A percentile compares a stretch with the other conserved stretches of the same genome.
phyloP scores from a whole-genome alignment of 345 rosid species.

The Cochlearia excelsa region DNA sequence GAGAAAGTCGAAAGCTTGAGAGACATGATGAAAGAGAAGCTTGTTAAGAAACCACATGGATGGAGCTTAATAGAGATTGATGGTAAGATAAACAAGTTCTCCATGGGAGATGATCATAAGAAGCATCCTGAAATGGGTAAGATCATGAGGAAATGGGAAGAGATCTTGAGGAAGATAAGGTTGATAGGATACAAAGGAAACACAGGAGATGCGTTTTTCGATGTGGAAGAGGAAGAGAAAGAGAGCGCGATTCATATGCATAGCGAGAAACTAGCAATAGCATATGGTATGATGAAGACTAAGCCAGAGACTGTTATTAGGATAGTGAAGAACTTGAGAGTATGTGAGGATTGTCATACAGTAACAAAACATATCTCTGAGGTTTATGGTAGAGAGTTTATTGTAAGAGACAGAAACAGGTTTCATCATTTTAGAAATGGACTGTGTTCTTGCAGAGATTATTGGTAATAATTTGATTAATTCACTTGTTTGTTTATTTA shows the following conservation, averaged over 20 bases:
- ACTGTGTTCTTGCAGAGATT: constrained; percentile 68
- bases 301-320: constrained; percentile 38
- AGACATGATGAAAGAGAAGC: constrained; percentile 59
- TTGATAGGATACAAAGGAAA: constrained; percentile 54
- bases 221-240: constrained; percentile 76
- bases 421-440: constrained; percentile 77
- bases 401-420: constrained; percentile 68
- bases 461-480: constrained; percentile 43
- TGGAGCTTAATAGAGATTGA: constrained; percentile 58
- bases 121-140: constrained; percentile 54
- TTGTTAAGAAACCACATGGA: constrained; percentile 55
- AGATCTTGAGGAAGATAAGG: constrained; percentile 52
- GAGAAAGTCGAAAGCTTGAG: constrained; percentile 49
- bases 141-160: constrained; percentile 62
- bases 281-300: constrained; percentile 58
- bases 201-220: constrained; percentile 52
- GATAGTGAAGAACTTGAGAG: constrained; percentile 73
- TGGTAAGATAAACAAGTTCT: constrained; percentile 55
- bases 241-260: constrained; percentile 55
- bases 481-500: constrained; percentile 8
- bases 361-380: constrained; percentile 63
- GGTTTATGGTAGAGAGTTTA: constrained; percentile 57
- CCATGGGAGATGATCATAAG: constrained; percentile 46
- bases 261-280: constrained; percentile 76
- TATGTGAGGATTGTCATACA: constrained; percentile 71